phyloP scores from a whole-genome alignment of 2,329 filamentous ascomycete genomes.

The Apiospora pterosperma region DNA sequence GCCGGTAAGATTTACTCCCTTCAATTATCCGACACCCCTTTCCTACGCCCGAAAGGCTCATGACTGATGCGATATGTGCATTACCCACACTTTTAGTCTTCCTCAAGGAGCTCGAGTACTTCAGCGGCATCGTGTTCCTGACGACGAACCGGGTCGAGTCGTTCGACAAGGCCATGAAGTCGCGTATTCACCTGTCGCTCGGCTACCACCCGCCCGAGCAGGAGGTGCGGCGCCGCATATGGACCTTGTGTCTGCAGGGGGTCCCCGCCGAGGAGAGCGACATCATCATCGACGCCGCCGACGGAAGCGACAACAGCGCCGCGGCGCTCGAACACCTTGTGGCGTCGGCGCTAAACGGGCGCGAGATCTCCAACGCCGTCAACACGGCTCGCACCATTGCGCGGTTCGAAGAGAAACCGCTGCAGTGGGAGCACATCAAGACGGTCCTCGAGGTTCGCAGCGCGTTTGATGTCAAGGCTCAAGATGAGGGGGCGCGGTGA shows the following conservation, averaged over 20 bases:
- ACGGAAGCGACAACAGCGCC: slow-evolving; percentile 28
- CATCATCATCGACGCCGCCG: slow-evolving; percentile 31
- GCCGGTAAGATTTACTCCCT: slow-evolving; percentile 1
- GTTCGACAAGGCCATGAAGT: slow-evolving; percentile 21
- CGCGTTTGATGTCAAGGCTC: slow-evolving; percentile 34
- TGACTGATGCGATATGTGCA: too few species aligned
- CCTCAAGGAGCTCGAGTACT: slow-evolving; percentile 17
- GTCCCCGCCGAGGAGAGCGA: slow-evolving; percentile 43
- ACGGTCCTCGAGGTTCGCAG: slow-evolving; percentile 8
- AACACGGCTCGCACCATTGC: slow-evolving; percentile 26
- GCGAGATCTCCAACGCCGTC: slow-evolving; percentile 32
- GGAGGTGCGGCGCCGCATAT: slow-evolving; percentile 18
- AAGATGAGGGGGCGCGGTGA: not conserved
- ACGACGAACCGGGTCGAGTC: slow-evolving; percentile 18
- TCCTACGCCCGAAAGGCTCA: too few species aligned
- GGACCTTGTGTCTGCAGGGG: slow-evolving; percentile 31
- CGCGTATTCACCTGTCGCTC: slow-evolving; percentile 19
- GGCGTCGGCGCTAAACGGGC: slow-evolving; percentile 30
- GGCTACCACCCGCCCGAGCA: slow-evolving; percentile 36
- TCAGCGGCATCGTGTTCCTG: slow-evolving; percentile 17
- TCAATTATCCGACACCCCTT: too few species aligned
- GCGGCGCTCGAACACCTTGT: slow-evolving; percentile 16
- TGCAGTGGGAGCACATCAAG: not conserved
- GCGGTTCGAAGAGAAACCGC: slow-evolving; percentile 17
- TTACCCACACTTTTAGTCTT: slow-evolving; percentile 13